These are phyloP conservation scores for Peziza echinospora DNA, from an alignment of 495 filamentous ascomycete species.

Conservation along the genomic window DNA sequence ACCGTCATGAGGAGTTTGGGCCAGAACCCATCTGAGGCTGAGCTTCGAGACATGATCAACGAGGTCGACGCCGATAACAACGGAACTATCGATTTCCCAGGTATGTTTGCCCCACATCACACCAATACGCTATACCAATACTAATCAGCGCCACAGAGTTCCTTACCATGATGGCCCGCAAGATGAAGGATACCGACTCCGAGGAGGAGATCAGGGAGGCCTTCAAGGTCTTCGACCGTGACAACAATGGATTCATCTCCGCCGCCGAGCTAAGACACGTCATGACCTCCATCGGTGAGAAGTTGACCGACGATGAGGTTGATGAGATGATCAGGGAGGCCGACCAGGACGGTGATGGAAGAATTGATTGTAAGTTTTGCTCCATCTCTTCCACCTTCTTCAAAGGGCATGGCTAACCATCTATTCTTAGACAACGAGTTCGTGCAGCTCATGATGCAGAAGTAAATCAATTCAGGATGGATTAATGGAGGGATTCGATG, in stretches of 20 bases:
- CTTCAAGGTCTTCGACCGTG: constrained; percentile 93
- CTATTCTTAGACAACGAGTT: constrained; percentile 77
- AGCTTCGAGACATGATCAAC: constrained; percentile 99
- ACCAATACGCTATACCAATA: neutral
- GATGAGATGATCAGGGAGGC: constrained; percentile 99
- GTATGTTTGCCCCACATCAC: constrained; percentile 27
- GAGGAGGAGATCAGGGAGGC: constrained; percentile 85
- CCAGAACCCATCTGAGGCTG: constrained; percentile 96
- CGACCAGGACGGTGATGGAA: constrained; percentile 93
- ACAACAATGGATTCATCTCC: constrained; percentile 99
- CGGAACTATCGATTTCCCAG: constrained; percentile 97
- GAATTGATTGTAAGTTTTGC: constrained; percentile 64
- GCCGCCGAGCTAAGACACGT: constrained; percentile 94
- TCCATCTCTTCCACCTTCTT: neutral
- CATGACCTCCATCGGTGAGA: constrained; percentile 99
- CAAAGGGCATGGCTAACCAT: constrained; percentile 20
- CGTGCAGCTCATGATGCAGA: constrained; percentile 99
- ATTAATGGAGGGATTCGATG: neutral
- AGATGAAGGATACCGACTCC: constrained; percentile 99
- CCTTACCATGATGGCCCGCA: constrained; percentile 98
- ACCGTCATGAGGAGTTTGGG: constrained; percentile 99
- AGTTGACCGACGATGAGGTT: constrained; percentile 96
- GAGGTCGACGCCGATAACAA: constrained; percentile 99
- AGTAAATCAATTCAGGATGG: constrained; percentile 34
- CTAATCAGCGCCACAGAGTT: constrained; percentile 41